Conservation (phyloP, 495 filamentous ascomycete species). For the Tuber brumale region DNA sequence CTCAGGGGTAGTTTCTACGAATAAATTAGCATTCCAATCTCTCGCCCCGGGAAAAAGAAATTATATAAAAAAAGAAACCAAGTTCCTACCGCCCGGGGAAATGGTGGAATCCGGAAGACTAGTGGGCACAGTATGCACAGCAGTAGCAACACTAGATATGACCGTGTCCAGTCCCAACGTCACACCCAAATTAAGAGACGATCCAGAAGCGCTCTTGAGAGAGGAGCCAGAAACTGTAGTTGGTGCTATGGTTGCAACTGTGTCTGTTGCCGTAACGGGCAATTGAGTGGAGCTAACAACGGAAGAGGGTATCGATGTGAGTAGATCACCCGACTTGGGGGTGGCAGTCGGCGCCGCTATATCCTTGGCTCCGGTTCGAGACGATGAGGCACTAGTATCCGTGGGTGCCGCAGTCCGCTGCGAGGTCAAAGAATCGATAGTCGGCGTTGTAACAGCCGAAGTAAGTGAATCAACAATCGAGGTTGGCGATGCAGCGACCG, state of each 20-base stretch:
- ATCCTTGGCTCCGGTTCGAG: background rate
- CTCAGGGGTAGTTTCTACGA: conserved; percentile 12
- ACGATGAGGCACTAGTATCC: conserved; percentile 25
- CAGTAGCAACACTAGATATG: background rate
- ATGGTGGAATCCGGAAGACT: conserved; percentile 7
- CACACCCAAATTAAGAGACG: conserved; percentile 16
- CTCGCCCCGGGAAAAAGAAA: background rate
- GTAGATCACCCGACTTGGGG: background rate
- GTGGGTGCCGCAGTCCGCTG: conserved; percentile 6
- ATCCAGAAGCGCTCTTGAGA: conserved; percentile 13
- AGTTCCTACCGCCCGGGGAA: conserved; percentile 16
- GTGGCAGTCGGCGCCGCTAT: background rate
- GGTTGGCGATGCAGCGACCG: background rate
- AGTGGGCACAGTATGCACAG: background rate
- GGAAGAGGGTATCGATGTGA: conserved; percentile 6
- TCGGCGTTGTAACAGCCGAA: conserved; percentile 14
- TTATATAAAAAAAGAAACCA: conserved; percentile 4
- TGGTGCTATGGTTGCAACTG: background rate
- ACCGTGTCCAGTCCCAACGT: background rate
- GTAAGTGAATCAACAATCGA: conserved; percentile 23
- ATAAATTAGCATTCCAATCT: conserved; percentile 9
- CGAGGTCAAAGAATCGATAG: conserved; percentile 3
- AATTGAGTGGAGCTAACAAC: conserved; percentile 3
- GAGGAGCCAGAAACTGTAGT: background rate
- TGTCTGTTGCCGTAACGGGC: conserved; percentile 6